These are phyloP conservation scores for Metschnikowia shivogae DNA, from an alignment of 805 yeast species.

Conservation along the genomic window DNA sequence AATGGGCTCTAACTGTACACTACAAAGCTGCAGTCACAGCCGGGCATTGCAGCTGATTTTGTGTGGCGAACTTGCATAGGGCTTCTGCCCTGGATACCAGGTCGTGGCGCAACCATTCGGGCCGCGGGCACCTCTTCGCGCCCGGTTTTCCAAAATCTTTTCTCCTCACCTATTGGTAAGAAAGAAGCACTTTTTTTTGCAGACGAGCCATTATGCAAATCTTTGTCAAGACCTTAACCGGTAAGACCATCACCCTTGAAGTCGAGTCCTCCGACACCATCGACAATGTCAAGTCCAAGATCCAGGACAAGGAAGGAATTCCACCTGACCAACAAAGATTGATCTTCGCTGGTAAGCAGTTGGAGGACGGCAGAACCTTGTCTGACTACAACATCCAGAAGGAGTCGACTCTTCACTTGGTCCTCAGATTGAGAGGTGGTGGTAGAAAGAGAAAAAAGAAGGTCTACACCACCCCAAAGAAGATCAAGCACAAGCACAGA, in stretches of 20 bases:
- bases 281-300: constrained; percentile 98
- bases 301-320: constrained; percentile 98
- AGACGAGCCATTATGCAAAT: constrained; percentile 68
- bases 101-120: background rate
- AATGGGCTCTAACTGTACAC: too few relatives aligned
- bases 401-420: constrained; percentile 97
- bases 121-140: background rate
- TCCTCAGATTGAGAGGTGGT: constrained; percentile 90
- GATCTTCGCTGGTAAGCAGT: constrained; percentile 99
- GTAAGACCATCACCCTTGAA: constrained; percentile 98
- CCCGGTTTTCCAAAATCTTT: constrained; percentile 3
- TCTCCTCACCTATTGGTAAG: constrained; percentile 33
- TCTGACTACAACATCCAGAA: constrained; percentile 99
- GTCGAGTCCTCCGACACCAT: constrained; percentile 98
- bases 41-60: too few relatives aligned
- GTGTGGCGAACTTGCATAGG: constrained; percentile 1
- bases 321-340: constrained; percentile 99
- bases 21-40: too few relatives aligned
- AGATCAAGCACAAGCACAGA: constrained; percentile 99
- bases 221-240: constrained; percentile 98
- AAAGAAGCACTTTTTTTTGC: constrained; percentile 44
- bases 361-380: constrained; percentile 98
- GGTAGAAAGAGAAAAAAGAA: constrained; percentile 99
- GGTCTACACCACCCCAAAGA: constrained; percentile 99
- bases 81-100: constrained; percentile 13